A percentile compares a stretch with the other conserved stretches of the same genome.
Evolutionary conservation across 2,329 filamentous ascomycete genomes (phyloP).

Genomic region (Fusarium ramigenum): DNA sequence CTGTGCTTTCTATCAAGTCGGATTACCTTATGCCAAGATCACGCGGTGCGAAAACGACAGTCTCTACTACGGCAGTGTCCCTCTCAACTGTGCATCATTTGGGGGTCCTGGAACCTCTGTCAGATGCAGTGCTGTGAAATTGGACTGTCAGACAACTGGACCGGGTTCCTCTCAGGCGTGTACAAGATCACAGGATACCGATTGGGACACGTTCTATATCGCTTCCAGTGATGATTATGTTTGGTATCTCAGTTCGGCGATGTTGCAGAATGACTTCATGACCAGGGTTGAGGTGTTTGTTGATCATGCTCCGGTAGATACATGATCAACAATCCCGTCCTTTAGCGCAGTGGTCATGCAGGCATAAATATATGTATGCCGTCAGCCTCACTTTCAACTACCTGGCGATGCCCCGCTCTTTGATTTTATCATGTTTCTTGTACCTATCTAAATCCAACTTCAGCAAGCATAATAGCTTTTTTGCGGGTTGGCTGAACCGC

Average conservation of each 20-base stretch:
- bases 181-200: neutral
- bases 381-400: neutral
- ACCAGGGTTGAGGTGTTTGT: neutral
- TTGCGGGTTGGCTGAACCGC: fast-evolving
- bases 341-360: neutral
- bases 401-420: neutral
- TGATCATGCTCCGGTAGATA: neutral
- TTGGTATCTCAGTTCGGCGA: neutral
- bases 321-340: neutral
- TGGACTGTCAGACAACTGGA: neutral
- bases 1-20: neutral
- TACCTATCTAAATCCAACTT: neutral
- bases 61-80: neutral
- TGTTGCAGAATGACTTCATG: neutral
- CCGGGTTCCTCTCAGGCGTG: neutral
- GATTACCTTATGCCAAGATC: neutral
- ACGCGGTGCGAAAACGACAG: neutral
- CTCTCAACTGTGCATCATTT: neutral
- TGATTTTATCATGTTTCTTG: neutral
- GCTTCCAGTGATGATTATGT: fast-evolving
- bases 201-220: neutral
- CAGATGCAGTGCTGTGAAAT: neutral
- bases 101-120: neutral
- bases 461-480: neutral
- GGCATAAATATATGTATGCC: neutral